A percentile compares a stretch with the other conserved stretches of the same genome.
phyloP scores from a whole-genome alignment of 305 asterid species.

The Nicotiana rustica region DNA sequence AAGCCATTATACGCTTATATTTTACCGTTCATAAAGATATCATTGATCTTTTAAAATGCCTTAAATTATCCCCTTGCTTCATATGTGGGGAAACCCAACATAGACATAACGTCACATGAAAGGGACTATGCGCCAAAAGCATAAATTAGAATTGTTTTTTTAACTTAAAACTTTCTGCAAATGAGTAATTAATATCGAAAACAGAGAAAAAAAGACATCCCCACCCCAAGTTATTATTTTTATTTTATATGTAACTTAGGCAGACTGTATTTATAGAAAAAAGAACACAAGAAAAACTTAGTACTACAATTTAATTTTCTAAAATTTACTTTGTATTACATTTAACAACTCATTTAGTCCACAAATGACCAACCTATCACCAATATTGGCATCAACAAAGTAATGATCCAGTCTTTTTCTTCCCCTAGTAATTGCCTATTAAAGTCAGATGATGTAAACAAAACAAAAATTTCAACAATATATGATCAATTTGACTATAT shows the following conservation, averaged over 20 bases:
- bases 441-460: neutral
- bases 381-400: neutral
- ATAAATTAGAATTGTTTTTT: constrained; percentile 8
- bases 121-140: neutral
- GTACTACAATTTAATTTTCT: neutral
- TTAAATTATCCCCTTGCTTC: constrained; percentile 1
- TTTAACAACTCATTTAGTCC: neutral
- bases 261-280: neutral
- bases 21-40: neutral
- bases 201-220: neutral
- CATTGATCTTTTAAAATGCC: neutral
- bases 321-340: neutral
- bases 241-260: neutral
- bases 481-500: neutral
- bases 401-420: neutral
- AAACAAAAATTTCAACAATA: neutral
- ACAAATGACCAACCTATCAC: neutral
- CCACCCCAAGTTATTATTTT: neutral
- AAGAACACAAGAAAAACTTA: neutral
- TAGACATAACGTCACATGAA: constrained; percentile 20
- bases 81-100: neutral
- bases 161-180: neutral
- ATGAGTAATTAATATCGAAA: too few species aligned
- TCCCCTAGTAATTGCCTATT: neutral
- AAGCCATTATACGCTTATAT: neutral